Percentiles rank a stretch among this genome's conserved stretches.
phyloP scores from a whole-genome alignment of 331 rosid genomes.

The Spiraea crenata region DNA sequence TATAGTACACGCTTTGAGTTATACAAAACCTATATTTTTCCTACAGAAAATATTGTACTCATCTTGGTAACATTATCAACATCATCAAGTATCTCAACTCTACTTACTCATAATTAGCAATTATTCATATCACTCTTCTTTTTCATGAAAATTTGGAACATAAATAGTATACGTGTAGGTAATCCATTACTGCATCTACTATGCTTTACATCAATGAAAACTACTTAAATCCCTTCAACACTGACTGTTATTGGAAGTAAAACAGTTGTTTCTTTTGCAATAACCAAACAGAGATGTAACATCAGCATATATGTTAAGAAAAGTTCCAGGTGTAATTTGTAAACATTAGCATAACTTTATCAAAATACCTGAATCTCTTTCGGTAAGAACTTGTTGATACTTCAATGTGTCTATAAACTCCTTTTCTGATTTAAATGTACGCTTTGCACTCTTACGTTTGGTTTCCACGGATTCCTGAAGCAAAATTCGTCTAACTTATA shows the following conservation, averaged over 20 bases:
- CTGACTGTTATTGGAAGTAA: not conserved
- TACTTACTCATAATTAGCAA: not conserved
- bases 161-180: not conserved
- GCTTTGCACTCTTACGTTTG: constrained; percentile 77
- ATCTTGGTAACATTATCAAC: not conserved
- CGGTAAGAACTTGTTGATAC: constrained; percentile 83
- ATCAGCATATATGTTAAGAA: not conserved
- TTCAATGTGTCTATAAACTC: constrained; percentile 84
- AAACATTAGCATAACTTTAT: constrained; percentile 23
- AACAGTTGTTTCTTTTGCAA: not conserved
- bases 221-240: not conserved
- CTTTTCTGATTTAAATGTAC: constrained; percentile 76
- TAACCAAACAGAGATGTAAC: not conserved
- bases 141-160: not conserved
- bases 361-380: constrained; percentile 82
- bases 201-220: not conserved
- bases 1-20: not conserved
- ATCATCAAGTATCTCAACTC: not conserved
- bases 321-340: not conserved
- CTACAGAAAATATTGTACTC: not conserved
- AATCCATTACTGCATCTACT: not conserved
- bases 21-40: not conserved
- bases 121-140: not conserved
- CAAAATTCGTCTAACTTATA: constrained; percentile 27
- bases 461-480: constrained; percentile 68